Base-by-base conservation (phyloP, 805 yeast species). In the Wickerhamiella spandovensis region DNA sequence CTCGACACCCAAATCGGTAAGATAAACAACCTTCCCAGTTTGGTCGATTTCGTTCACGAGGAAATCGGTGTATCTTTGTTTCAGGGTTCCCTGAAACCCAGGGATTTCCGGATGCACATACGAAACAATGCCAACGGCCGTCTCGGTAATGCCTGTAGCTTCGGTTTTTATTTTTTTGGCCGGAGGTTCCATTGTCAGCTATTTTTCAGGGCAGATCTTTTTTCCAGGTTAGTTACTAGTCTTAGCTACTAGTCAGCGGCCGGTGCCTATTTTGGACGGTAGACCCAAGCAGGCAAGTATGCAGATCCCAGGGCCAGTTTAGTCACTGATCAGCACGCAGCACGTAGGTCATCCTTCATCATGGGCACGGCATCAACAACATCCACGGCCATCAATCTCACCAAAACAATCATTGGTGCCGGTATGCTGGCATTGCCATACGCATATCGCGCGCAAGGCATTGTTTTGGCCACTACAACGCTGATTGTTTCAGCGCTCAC, bases 41-140 rank as follows among this genome's bases (percentile, higher is more conserved):
- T 67, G 58, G 53, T 73, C 82, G 51, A 92, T 82, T 65, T 92
- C 99, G 65, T 88, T 86, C 44, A 92, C 99, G 62, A 86, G 74
- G 64, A 92, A 92, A 64, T 92, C 99, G 12, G 95, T 82, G 66
- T 88, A 89, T 28, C 96, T 72, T 61, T 85, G 95, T 65, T 92
- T 92, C 58, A 92, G 71, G 13, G 75, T 73, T 2, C 97, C 98
- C 17, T 65, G 64, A 55, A 92, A 86, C 2, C 96, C 95, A 9
- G 71, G 65, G 23, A 71, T 58, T 4, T 69, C 72, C 1, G 71
- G 63, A 46, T 78, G 77, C 35, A 87, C 67, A 58, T 70, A 89
- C 48, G 77, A 77, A 1, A 86, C 79, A 55, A 92, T 90, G 5
- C 98, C 98, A 9, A 92, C 98, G 63, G 88, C 94, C 1, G 56